Percentiles rank a stretch among this genome's conserved stretches.
These are phyloP conservation scores for Cochlearia excelsa DNA, from an alignment of 345 rosid species.

Conservation along the genomic window DNA sequence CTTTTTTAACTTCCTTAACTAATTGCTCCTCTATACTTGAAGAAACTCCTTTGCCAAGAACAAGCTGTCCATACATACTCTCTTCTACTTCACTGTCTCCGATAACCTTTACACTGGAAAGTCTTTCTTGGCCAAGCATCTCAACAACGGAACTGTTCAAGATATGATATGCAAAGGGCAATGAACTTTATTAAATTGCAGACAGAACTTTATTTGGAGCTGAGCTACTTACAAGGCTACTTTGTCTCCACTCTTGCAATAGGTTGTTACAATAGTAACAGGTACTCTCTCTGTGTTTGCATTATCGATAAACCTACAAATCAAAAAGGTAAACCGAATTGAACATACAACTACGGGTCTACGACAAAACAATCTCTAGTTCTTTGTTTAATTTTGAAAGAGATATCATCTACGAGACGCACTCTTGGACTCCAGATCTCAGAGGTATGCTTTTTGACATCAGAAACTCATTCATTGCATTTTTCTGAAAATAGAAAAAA, in stretches of 20 bases:
- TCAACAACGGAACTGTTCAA: conserved; percentile 58
- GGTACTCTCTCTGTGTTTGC: conserved; percentile 63
- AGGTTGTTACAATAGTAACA: conserved; percentile 57
- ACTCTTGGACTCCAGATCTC: conserved; percentile 86
- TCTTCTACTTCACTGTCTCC: conserved; percentile 64
- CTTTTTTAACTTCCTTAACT: conserved; percentile 73
- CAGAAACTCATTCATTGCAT: conserved; percentile 65
- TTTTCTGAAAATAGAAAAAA: conserved; percentile 57
- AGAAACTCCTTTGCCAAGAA: conserved; percentile 52
- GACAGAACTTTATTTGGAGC: neutral
- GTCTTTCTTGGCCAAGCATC: conserved; percentile 76
- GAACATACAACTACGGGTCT: neutral
- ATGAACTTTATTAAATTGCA: neutral
- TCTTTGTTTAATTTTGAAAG: conserved; percentile 8
- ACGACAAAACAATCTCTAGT: neutral
- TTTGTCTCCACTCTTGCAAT: conserved; percentile 70
- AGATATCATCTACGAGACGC: conserved; percentile 36
- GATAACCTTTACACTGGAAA: conserved; percentile 54
- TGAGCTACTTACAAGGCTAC: conserved; percentile 55
- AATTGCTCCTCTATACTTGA: conserved; percentile 69
- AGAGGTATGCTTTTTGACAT: conserved; percentile 60
- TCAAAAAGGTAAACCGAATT: conserved; percentile 4
- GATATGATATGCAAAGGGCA: neutral
- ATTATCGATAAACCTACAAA: conserved; percentile 73
- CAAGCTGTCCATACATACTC: conserved; percentile 82